Evolutionary conservation across 2,329 filamentous ascomycete species (phyloP).

Genomic region (Apiospora arundinis): DNA sequence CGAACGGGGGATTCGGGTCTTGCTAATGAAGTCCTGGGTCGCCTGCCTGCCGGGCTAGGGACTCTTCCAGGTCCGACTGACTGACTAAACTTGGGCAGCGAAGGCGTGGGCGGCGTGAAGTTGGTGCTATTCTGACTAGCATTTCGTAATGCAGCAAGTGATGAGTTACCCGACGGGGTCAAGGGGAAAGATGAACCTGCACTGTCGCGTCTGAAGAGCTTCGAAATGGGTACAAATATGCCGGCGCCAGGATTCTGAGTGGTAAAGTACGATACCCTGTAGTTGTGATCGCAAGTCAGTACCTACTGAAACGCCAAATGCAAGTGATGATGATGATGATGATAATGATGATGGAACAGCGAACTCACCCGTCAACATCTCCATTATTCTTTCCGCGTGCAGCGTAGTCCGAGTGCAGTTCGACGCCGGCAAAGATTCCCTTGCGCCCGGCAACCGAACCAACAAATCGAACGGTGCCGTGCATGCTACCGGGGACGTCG

Average conservation of each 20-base stretch:
- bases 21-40: conserved; percentile 77
- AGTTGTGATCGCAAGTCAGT: conserved; percentile 24
- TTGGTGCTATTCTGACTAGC: conserved; percentile 64
- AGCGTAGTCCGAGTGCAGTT: conserved; percentile 82
- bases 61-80: conserved; percentile 80
- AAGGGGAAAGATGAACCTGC: conserved; percentile 60
- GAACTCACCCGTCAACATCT: conserved; percentile 86
- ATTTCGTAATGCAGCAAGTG: conserved; percentile 58
- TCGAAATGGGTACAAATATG: conserved; percentile 89
- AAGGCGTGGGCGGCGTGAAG: conserved; percentile 69
- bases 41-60: conserved; percentile 74
- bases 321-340: background rate
- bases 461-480: conserved; percentile 87
- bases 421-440: conserved; percentile 90
- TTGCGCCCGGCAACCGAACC: conserved; percentile 88
- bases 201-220: conserved; percentile 74
- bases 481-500: conserved; percentile 93
- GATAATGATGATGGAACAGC: background rate
- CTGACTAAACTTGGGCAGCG: conserved; percentile 82
- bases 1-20: conserved; percentile 87
- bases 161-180: conserved; percentile 70
- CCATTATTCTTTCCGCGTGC: conserved; percentile 91
- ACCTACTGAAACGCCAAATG: conserved; percentile 1
- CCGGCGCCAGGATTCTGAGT: conserved; percentile 81
- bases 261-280: conserved; percentile 77